phyloP scores from a whole-genome alignment of 2,329 filamentous ascomycete genomes.

The Penicillium frequentans region DNA sequence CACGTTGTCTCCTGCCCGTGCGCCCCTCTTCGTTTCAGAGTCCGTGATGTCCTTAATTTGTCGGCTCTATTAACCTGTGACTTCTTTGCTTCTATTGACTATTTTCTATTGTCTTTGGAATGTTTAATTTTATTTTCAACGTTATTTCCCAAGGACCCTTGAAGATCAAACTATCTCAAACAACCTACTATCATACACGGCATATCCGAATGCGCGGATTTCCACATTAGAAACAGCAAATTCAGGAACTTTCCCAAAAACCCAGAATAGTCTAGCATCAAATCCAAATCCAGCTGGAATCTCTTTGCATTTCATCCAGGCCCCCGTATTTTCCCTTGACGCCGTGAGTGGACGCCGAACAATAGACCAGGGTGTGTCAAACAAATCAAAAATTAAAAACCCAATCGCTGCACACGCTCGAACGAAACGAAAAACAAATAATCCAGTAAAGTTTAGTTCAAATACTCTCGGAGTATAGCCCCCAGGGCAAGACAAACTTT shows the following conservation, averaged over 20 bases:
- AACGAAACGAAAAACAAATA: slow-evolving; percentile 3
- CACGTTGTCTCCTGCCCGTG: slow-evolving; percentile 17
- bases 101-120: background rate
- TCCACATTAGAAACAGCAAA: background rate
- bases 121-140: background rate
- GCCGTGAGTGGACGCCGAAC: background rate
- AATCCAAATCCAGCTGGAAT: background rate
- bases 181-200: slow-evolving; percentile 1
- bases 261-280: slow-evolving; percentile 6
- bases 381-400: background rate
- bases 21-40: background rate
- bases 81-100: background rate
- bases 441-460: background rate
- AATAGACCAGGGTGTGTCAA: background rate
- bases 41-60: background rate
- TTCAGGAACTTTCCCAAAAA: background rate
- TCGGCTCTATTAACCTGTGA: background rate
- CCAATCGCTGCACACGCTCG: background rate
- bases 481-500: slow-evolving; percentile 10
- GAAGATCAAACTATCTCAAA: background rate
- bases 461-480: slow-evolving; percentile 12
- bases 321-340: background rate
- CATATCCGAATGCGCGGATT: background rate
- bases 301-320: background rate
- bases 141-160: background rate